Evolutionary conservation across 2,329 filamentous ascomycete genomes (phyloP), one percentile per base, ranked within the genome.

Genomic region (Diaporthe citriasiana): DNA sequence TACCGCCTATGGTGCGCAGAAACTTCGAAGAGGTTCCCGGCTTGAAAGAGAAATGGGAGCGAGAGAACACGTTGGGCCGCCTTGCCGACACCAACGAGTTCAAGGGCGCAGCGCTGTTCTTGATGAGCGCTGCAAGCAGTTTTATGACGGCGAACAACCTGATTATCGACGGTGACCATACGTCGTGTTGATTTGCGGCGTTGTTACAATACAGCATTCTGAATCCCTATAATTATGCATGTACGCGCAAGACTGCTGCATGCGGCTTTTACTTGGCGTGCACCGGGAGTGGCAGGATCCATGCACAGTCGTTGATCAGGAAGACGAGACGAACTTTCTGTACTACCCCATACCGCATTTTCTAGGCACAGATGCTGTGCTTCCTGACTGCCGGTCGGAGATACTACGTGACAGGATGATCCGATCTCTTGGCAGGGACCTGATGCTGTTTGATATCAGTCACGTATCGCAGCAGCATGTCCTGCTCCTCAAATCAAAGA

Each of bases 31-130:
- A 93, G 77, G 92, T 90, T 27, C 93, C 93, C 0, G 91, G 92
- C 47, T 82, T 87, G 50, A 82, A 81, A 71, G 81, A 84, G 68
- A 87, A 89, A 71, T 95, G 93, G 93, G 89, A 92, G 70, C 89
- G 86, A 72, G 90, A 94, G 83, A 95, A 94, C 80, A 94, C 95
- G 93, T 86, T 95, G 77, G 91, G 87, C 2, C 85, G 90, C 27
- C 82, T 92, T 42, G 90, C 89, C 35, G 82, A 82, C 35, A 88
- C 90, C 0, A 84, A 87, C 59, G 90, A 92, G 78, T 92, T 92
- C 79, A 87, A 89, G 77, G 90, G 90, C 0, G 88, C 90, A 0
- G 89, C 88, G 1, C 83, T 92, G 12, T 93, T 91, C 77, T 83
- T 92, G 75, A 82, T 92, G 30, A 90, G 89, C 76, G 87, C 89